phyloP scores from a whole-genome alignment of 1,284 basidiomycete genomes.

The Ganoderma lingzhi region DNA sequence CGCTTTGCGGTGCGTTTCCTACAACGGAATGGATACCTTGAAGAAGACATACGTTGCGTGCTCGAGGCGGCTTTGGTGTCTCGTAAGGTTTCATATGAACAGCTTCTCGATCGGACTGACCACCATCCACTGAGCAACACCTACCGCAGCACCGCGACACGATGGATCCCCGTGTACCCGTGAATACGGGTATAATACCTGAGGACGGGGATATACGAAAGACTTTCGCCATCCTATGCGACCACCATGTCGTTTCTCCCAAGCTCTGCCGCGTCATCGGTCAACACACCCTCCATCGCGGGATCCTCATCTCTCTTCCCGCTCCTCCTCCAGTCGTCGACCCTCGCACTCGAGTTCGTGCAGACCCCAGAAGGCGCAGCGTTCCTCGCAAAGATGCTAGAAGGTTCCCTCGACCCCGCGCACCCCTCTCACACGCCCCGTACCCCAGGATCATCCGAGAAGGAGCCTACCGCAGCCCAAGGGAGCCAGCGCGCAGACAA shows the following conservation, averaged over 20 bases:
- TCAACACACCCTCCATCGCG: background rate
- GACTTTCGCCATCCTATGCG: background rate
- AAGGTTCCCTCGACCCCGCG: background rate
- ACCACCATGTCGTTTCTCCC: constrained; percentile 7
- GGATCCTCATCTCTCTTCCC: background rate
- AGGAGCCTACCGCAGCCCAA: too few species aligned
- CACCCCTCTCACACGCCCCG: background rate
- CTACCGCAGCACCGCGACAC: background rate
- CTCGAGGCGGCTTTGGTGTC: too few species aligned
- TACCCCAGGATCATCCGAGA: background rate
- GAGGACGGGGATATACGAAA: background rate
- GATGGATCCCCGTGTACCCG: background rate
- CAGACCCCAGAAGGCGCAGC: background rate
- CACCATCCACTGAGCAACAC: background rate
- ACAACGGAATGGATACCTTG: background rate
- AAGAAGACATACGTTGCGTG: too few species aligned
- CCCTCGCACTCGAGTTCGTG: background rate
- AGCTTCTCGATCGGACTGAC: background rate
- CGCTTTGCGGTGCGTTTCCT: background rate
- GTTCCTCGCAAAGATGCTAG: background rate
- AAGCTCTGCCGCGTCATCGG: background rate
- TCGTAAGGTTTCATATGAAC: background rate
- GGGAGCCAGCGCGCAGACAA: background rate
- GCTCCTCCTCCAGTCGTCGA: background rate
- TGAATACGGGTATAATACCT: background rate